Base-by-base conservation (phyloP, 1,284 basidiomycete genomes). In the Anthracocystis setariae region DNA sequence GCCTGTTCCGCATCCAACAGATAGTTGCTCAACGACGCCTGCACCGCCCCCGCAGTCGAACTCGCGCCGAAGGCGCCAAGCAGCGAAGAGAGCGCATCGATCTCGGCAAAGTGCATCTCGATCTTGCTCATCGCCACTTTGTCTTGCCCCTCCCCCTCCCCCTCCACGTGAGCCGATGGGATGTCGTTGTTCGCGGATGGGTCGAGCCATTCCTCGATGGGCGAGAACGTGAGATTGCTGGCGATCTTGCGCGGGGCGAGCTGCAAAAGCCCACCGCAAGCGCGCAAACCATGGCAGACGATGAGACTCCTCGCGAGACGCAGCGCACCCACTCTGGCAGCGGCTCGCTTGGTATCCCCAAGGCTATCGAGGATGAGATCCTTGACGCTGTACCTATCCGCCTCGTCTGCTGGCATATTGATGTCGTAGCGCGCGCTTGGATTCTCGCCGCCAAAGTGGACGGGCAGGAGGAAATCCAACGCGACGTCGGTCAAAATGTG, bases 1-100 rank as follows among this genome's bases (percentile, higher is more conserved):
- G 88, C 86, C 29, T 87, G 81, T 23, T 93, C 84, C 1, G 92
- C 92, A 76, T 95, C 93, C 13, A 87, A 86, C 35, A 95, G 86
- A 82, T 94, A 95, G 75, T 50, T 63, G 51, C 56, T 60, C 12
- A 73, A 46, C 17, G 64, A 64, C 2, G 42, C 57, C 29, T 67
- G 70, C n/a, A 68, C 18, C 39, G 44, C 13, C n/a, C 56, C 64
- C n/a, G 24, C 27, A 33, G 35, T 61, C 7, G 48, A 27, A 10
- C 38, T 40, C 9, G 56, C 33, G 9, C 45, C 58, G 20, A 75
- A 57, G 3, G 29, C 38, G 12, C 61, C n/a, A 9, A 71, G 47
- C 9, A 77, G 58, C 3, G 67, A 56, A 4, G 69, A 50, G 10
- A 64, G 64, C 3, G 51, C 18, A 20, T 76, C 71, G 44, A 77